Evolutionary conservation across 2,329 filamentous ascomycete genomes (phyloP).

Genomic region (Ophiostoma ulmi): DNA sequence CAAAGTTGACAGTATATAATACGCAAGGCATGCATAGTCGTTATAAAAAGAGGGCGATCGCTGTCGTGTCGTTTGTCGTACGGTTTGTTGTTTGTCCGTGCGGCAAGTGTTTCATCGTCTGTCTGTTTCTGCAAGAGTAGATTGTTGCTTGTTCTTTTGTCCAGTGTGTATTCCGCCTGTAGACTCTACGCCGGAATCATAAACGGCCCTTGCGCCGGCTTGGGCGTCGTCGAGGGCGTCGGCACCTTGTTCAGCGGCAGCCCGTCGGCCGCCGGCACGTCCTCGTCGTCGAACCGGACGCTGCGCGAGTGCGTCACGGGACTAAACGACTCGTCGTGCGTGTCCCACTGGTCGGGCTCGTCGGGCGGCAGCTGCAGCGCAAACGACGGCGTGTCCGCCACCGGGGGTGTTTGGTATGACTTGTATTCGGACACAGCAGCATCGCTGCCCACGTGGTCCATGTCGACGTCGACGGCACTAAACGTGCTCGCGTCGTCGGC

Average conservation of each 20-base stretch:
- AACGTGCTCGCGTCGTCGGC: constrained; percentile 20
- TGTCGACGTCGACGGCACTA: constrained; percentile 21
- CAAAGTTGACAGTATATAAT: background rate
- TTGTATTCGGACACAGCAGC: background rate
- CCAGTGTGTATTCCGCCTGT: background rate
- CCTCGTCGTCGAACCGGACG: constrained; percentile 14
- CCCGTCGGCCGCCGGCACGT: constrained; percentile 8
- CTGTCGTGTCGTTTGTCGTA: background rate
- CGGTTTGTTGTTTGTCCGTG: background rate
- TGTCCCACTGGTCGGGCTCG: background rate
- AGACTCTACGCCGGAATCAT: background rate
- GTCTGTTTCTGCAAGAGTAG: too few relatives aligned
- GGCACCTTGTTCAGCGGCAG: background rate
- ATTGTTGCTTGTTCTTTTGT: background rate
- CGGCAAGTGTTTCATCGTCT: background rate
- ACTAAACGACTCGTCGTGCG: constrained; percentile 15
- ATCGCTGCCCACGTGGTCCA: background rate
- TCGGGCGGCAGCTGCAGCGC: background rate
- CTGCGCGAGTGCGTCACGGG: constrained; percentile 12
- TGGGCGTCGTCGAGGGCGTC: background rate
- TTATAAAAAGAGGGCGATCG: background rate
- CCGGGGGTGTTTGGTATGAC: background rate
- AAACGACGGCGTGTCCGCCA: background rate
- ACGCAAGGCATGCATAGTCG: background rate
- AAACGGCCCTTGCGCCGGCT: constrained; percentile 3